A percentile compares a stretch with the other conserved stretches of the same genome.
phyloP scores from a whole-genome alignment of 441 rosid genomes.

The Isatis lusitanica region DNA sequence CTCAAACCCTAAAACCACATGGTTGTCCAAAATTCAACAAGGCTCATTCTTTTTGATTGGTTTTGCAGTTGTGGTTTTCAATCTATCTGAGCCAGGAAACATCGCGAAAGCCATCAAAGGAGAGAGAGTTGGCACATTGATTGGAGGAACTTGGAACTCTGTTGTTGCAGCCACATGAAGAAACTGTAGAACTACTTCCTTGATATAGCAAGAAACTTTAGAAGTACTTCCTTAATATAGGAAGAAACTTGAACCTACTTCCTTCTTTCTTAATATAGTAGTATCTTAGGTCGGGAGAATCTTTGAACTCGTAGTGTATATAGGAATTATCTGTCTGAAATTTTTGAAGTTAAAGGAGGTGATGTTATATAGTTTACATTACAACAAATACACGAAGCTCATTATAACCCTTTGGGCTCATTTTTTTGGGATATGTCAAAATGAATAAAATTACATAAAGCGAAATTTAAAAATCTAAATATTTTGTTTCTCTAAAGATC shows the following conservation, averaged over 20 bases:
- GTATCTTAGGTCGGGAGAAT: slow-evolving; percentile 18
- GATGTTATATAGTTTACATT: slow-evolving; percentile 11
- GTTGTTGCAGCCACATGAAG: slow-evolving; percentile 39
- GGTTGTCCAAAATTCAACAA: neutral
- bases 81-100: slow-evolving; percentile 72
- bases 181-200: neutral
- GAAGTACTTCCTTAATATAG: neutral
- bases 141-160: slow-evolving; percentile 60
- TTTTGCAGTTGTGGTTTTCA: slow-evolving; percentile 79
- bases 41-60: neutral
- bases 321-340: slow-evolving; percentile 15
- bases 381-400: neutral
- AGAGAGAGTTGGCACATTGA: slow-evolving; percentile 82
- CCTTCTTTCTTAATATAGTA: neutral
- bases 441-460: slow-evolving; percentile 25
- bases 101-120: slow-evolving; percentile 82
- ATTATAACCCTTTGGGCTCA: slow-evolving; percentile 25
- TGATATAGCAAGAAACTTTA: too few relatives aligned
- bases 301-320: neutral
- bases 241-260: neutral
- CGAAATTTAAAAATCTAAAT: neutral
- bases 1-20: neutral
- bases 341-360: slow-evolving; percentile 28
- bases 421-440: slow-evolving; percentile 14
- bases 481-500: slow-evolving; percentile 25